Evolutionary conservation across 441 rosid species (phyloP).

Genomic region (Adansonia madagascariensis): DNA sequence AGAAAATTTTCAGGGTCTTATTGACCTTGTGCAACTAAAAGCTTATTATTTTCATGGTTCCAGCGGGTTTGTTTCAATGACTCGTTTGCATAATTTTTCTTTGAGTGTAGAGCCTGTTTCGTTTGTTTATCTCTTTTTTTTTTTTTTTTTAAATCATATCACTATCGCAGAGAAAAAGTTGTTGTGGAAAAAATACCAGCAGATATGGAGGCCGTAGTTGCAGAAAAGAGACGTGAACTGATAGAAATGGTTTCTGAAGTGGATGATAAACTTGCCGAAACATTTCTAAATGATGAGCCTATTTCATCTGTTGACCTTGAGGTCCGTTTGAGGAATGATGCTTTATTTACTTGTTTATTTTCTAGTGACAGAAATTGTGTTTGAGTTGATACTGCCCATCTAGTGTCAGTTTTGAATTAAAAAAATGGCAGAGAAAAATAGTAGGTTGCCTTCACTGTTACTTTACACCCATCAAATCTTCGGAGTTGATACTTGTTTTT

Average conservation of each 20-base stretch:
- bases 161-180: slow-evolving; percentile 73
- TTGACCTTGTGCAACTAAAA: background rate
- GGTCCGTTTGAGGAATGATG: slow-evolving; percentile 46
- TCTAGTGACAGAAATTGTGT: background rate
- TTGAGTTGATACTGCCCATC: slow-evolving; percentile 1
- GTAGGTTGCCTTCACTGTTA: background rate
- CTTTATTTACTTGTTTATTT: slow-evolving; percentile 5
- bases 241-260: slow-evolving; percentile 94
- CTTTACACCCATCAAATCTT: background rate
- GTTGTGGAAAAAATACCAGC: slow-evolving; percentile 75
- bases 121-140: slow-evolving; percentile 4
- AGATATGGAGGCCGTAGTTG: slow-evolving; percentile 71
- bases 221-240: slow-evolving; percentile 83
- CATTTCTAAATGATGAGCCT: slow-evolving; percentile 84
- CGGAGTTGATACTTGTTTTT: background rate
- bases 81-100: slow-evolving; percentile 19
- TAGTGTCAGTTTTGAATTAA: background rate
- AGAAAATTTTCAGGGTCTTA: no score
- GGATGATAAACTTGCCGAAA: slow-evolving; percentile 90
- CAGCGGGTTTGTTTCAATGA: slow-evolving; percentile 58
- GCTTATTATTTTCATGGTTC: slow-evolving; percentile 20
- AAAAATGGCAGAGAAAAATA: slow-evolving; percentile 6
- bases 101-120: slow-evolving; percentile 15
- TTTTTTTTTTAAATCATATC: background rate
- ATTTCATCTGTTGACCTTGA: slow-evolving; percentile 77